These are phyloP conservation scores for Fraxinus excelsior DNA, from an alignment of 257 asterid genomes.

Conservation along the genomic window DNA sequence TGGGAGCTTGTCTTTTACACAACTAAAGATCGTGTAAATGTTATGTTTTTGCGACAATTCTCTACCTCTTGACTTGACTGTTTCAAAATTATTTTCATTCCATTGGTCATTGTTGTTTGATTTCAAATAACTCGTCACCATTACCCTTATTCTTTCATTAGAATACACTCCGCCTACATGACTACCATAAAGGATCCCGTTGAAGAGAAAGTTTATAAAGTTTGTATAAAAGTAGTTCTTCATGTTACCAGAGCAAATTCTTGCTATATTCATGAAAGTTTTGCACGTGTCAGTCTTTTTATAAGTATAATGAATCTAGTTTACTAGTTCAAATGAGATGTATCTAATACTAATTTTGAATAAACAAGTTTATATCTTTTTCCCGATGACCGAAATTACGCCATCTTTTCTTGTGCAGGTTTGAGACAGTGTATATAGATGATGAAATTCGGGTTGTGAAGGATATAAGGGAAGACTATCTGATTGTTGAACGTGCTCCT, in stretches of 20 bases:
- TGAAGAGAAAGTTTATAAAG: neutral
- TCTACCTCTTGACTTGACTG: neutral
- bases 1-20: neutral
- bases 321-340: neutral
- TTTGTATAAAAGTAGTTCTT: neutral
- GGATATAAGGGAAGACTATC: constrained; percentile 83
- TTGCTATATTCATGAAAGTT: neutral
- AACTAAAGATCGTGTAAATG: neutral
- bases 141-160: too few species aligned
- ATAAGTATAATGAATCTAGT: neutral
- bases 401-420: constrained; percentile 45
- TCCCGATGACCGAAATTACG: constrained; percentile 4
- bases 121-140: neutral
- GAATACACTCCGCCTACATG: too few species aligned
- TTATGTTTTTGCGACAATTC: neutral
- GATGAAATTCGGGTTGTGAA: constrained; percentile 90
- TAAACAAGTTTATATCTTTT: neutral
- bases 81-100: neutral
- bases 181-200: too few species aligned
- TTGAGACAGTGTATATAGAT: constrained; percentile 77
- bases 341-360: neutral
- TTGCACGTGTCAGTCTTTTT: neutral
- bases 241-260: neutral
- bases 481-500: constrained; percentile 86
- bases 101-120: neutral